Evolutionary conservation across 2,329 filamentous ascomycete species (phyloP), one percentile per base, ranked within the genome.

Genomic region (Pseudogymnoascus sp.): DNA sequence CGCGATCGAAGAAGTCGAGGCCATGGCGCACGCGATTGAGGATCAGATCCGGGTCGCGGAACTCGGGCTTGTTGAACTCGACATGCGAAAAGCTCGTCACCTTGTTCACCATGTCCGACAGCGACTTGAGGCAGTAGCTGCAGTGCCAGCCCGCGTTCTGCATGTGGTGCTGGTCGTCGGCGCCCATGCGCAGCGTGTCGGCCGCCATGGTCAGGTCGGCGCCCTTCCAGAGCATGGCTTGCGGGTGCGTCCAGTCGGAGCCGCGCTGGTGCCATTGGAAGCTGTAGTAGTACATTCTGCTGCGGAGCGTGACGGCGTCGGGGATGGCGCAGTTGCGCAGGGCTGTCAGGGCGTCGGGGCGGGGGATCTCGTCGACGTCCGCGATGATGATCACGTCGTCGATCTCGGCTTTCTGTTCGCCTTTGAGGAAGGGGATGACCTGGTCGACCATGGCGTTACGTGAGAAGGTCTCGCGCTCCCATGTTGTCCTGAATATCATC

Each of bases 391-490:
- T 69, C 5, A 79, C 76, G 65, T 81, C 79, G 40, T 75, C 74
- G n/a, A 50, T 40, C 37, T 72, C 66, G 10, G 71, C 65, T 62
- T 70, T 68, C 61, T 73, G 65, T 4, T 70, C 69, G 26, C 72
- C 74, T 2, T 72, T 59, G 4, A 81, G 68, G 7, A 68, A 68
- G 2, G 76, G 76, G 40, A 81, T 74, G 10, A 76, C 82, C 69
- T 85, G 82, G 11, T 78, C 72, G 64, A 84, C 80, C 77, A 86
- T 80, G 29, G 85, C 79, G 67, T 88, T 80, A 24, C 82, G 79
- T 67, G 81, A 78, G 59, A 78, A 76, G 66, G 79, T 77, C 69
- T 85, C 82, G n/a, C 76, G 78, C 63, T 80, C 78, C 80, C 81
- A 83, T 6, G 78, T 71, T 2, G 70, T 68, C 4, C 47, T 66